These are phyloP conservation scores for Neonectria hederae DNA, from an alignment of 2,329 filamentous ascomycete genomes.

Conservation along the genomic window DNA sequence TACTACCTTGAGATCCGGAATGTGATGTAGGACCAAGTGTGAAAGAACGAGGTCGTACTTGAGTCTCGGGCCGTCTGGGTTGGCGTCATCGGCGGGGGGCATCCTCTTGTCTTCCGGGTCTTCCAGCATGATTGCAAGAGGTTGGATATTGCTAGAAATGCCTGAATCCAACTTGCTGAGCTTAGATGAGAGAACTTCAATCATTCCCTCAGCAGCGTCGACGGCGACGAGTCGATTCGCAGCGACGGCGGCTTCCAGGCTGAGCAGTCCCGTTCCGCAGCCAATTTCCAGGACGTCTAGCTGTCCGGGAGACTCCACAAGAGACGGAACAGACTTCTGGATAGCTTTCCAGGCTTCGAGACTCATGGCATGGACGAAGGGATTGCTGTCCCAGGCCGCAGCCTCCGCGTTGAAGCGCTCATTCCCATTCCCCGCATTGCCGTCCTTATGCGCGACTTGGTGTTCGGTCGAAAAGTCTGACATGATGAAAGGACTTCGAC, in stretches of 20 bases:
- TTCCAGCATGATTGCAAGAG: slow-evolving; percentile 58
- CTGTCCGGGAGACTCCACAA: neutral
- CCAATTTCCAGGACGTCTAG: slow-evolving; percentile 64
- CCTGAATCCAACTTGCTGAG: slow-evolving; percentile 39
- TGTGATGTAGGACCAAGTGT: slow-evolving; percentile 66
- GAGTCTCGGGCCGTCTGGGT: slow-evolving; percentile 41
- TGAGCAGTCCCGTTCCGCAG: slow-evolving; percentile 65
- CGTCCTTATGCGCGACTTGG: neutral
- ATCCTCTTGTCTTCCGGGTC: slow-evolving; percentile 59
- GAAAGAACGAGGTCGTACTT: slow-evolving; percentile 62
- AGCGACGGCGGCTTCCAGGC: slow-evolving; percentile 58
- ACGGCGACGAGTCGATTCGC: slow-evolving; percentile 60
- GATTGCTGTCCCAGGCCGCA: slow-evolving; percentile 63
- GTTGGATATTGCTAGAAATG: slow-evolving; percentile 52
- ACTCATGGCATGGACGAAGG: slow-evolving; percentile 58
- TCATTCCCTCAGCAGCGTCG: slow-evolving; percentile 65
- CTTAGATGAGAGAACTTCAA: slow-evolving; percentile 59
- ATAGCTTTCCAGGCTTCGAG: slow-evolving; percentile 43
- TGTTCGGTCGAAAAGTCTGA: neutral
- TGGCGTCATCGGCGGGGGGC: slow-evolving; percentile 45
- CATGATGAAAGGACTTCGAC: neutral
- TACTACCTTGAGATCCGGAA: slow-evolving; percentile 55
- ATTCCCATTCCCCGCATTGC: slow-evolving; percentile 16
- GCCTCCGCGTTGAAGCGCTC: slow-evolving; percentile 64
- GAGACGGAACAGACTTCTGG: slow-evolving; percentile 40